Evolutionary conservation across 371 early-diverging fungal genomes (phyloP).

Genomic region (Cokeromyces recurvatus): DNA sequence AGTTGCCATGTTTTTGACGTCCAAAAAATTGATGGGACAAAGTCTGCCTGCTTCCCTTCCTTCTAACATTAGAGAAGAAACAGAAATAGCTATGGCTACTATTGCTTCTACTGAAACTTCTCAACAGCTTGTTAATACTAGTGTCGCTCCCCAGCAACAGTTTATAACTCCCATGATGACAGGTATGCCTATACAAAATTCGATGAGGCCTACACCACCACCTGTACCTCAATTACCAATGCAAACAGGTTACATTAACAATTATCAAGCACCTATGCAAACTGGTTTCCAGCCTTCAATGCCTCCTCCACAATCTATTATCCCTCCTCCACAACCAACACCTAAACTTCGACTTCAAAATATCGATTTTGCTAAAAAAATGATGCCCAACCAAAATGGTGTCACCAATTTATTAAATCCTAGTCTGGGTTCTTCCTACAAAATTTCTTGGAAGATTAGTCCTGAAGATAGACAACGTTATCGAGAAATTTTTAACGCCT

Average conservation of each 20-base stretch:
- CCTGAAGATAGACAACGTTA: constrained; percentile 77
- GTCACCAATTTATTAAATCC: constrained; percentile 27
- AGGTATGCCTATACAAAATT: constrained; percentile 14
- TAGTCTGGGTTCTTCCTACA: constrained; percentile 17
- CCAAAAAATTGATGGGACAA: constrained; percentile 40
- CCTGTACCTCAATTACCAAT: constrained; percentile 14
- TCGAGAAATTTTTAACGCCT: constrained; percentile 78
- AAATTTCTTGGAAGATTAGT: constrained; percentile 74
- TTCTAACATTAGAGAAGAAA: constrained; percentile 38
- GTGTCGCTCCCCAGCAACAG: constrained; percentile 14
- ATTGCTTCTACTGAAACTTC: constrained; percentile 37
- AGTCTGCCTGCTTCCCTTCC: constrained; percentile 36
- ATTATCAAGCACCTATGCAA: constrained; percentile 20
- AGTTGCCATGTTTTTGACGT: constrained; percentile 55
- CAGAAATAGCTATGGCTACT: constrained; percentile 47
- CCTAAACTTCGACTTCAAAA: constrained; percentile 37
- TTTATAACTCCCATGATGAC: constrained; percentile 2
- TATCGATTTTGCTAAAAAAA: constrained; percentile 39
- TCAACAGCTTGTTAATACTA: constrained; percentile 12
- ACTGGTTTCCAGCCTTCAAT: constrained; percentile 16
- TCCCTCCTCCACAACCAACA: constrained; percentile 10
- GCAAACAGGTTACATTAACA: constrained; percentile 11
- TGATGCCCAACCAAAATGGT: constrained; percentile 49
- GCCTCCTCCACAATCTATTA: too few species aligned
- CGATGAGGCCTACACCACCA: constrained; percentile 13